phyloP scores from a whole-genome alignment of 1,284 basidiomycete species.

The Cryptococcus sp. region DNA sequence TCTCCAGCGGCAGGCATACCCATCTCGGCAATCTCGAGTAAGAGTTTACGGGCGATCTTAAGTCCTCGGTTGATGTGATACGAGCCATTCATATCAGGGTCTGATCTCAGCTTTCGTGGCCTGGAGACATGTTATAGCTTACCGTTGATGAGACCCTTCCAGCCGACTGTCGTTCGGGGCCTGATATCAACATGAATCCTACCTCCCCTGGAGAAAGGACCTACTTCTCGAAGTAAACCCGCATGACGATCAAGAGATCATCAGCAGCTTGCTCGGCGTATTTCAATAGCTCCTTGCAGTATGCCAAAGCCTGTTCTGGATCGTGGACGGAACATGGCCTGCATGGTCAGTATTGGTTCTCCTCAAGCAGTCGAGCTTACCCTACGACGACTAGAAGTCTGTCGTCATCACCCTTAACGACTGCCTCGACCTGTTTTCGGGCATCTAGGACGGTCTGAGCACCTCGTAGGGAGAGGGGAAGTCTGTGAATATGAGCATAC shows the following conservation, averaged over 20 bases:
- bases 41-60: conserved; percentile 75
- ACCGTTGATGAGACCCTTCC: conserved; percentile 59
- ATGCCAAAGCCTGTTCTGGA: conserved; percentile 74
- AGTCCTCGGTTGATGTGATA: conserved; percentile 98
- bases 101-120: conserved; percentile 47
- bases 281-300: conserved; percentile 69
- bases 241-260: conserved; percentile 93
- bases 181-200: conserved; percentile 20
- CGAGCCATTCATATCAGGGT: conserved; percentile 80
- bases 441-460: conserved; percentile 69
- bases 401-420: conserved; percentile 80
- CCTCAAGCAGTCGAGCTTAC: conserved; percentile 49
- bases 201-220: conserved; percentile 4
- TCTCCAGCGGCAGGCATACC: conserved; percentile 93
- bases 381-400: conserved; percentile 82
- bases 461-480: conserved; percentile 45
- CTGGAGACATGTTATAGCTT: background rate
- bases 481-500: conserved; percentile 18
- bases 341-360: conserved; percentile 1
- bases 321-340: conserved; percentile 93
- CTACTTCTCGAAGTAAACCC: conserved; percentile 89
- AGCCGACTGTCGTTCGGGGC: conserved; percentile 77
- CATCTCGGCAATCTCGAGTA: conserved; percentile 80
- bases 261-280: conserved; percentile 78
- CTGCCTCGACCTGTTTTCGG: conserved; percentile 69